These are phyloP conservation scores for Aurifilum marmelostoma DNA, from an alignment of 2,329 filamentous ascomycete species.

Conservation along the genomic window DNA sequence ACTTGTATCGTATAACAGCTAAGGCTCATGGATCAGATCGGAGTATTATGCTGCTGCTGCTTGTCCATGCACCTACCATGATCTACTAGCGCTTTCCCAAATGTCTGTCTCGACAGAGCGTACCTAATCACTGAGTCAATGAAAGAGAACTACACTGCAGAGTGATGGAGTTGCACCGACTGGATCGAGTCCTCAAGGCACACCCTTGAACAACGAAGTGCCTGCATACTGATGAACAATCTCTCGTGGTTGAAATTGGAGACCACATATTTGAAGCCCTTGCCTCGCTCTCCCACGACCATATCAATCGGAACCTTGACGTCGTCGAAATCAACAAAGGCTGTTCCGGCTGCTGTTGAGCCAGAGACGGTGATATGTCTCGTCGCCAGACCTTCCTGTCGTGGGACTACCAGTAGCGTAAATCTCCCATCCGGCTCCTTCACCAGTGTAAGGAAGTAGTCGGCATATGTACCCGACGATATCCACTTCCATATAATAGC, in stretches of 20 bases:
- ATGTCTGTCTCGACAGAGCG: constrained; percentile 30
- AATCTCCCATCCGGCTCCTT: constrained; percentile 51
- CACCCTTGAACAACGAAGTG: constrained; percentile 57
- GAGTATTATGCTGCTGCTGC: neutral
- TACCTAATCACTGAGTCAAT: constrained; percentile 11
- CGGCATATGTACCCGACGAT: constrained; percentile 58
- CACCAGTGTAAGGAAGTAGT: constrained; percentile 59
- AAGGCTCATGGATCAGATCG: too few relatives aligned
- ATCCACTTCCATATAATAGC: constrained; percentile 54
- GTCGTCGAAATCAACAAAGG: constrained; percentile 56
- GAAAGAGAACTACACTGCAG: neutral
- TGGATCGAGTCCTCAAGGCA: constrained; percentile 53
- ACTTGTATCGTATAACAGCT: constrained; percentile 31
- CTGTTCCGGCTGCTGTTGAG: constrained; percentile 61
- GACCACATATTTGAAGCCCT: constrained; percentile 47
- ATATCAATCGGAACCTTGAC: constrained; percentile 55
- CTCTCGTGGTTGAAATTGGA: constrained; percentile 57
- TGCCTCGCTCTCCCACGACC: constrained; percentile 53
- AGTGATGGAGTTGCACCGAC: constrained; percentile 36
- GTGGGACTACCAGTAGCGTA: constrained; percentile 56
- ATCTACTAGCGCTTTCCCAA: constrained; percentile 29
- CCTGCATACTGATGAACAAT: constrained; percentile 55
- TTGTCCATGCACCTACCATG: constrained; percentile 19
- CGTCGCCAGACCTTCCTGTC: constrained; percentile 49
- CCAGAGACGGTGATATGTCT: constrained; percentile 62